Base-by-base conservation (phyloP, 768 basidiomycete species). In the Suillus brevipes region DNA sequence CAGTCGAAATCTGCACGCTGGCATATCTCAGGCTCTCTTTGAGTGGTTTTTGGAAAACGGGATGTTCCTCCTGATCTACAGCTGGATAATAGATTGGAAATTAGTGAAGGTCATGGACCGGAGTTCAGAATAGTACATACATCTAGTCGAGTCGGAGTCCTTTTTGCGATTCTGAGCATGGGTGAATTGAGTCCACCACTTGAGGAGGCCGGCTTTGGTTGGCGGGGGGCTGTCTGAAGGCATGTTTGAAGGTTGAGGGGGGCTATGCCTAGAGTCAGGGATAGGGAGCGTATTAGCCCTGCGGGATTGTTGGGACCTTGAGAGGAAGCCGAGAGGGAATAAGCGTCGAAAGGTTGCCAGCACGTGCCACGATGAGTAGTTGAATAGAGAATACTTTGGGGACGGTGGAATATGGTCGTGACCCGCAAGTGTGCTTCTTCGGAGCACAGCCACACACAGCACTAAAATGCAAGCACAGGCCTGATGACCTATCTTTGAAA, bases 1-100 rank as follows among this genome's bases (percentile, higher is more conserved):
- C 89, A 16, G 95, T 97, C 12, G 91, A 94, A 74, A 99, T 97
- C 73, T 96, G 95, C 1, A 97, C 97, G 70, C 87, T 91, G 18
- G 97, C 97, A 75, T 90, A 91, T 70, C 84, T 84, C 69, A 99
- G 80, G 66, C 90, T 91, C 72, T 96, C 92, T 70, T 85, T 85
- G 71, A 98, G 85, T 2, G 94, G 89, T 64, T 87, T 90, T 6
- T 91, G 92, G 71, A 99, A 99, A 37, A 99, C 94, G 8, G 83
- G 79, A 74, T 80, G 80, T 68, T 74, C 72, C 66, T 78, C 80
- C 65, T 74, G 75, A 64, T 66, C 72, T 73, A 78, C 38, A 18
- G 63, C 73, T 72, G 50, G 47, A 69, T 63, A 52, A 23, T 34
- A 64, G 37, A 28, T 57, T 55, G 56, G 40, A 20, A 36, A 8